These are phyloP conservation scores for Globisporangium polare DNA, from an alignment of 352 stramenopile genomes.

Conservation along the genomic window DNA sequence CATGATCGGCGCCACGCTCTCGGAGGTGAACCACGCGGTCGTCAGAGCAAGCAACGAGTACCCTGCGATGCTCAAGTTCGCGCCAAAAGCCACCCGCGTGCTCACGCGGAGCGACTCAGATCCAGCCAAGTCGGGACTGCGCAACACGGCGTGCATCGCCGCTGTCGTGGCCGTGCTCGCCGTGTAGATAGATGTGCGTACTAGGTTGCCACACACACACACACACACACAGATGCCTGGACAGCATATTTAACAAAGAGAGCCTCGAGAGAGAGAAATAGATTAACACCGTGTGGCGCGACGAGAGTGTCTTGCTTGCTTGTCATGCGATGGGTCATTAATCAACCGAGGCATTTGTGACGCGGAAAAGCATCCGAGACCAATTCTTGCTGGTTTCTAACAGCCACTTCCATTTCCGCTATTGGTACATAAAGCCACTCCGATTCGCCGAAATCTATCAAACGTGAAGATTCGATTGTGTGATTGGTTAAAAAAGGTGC, in stretches of 20 bases:
- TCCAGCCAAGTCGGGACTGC: slow-evolving; percentile 17
- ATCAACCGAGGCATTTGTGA: not conserved
- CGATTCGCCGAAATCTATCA: not conserved
- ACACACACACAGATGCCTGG: slow-evolving; percentile 6
- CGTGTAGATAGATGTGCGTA: slow-evolving; percentile 12
- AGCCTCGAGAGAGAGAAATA: not conserved
- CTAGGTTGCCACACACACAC: not conserved
- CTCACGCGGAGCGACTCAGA: slow-evolving; percentile 12
- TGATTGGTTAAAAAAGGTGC: slow-evolving; percentile 10
- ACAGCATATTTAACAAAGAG: slow-evolving; percentile 21
- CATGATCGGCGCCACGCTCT: slow-evolving; percentile 36
- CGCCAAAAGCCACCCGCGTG: slow-evolving; percentile 1
- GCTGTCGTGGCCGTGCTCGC: slow-evolving; percentile 36
- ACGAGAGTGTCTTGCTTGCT: too few relatives aligned
- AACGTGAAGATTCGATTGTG: not conserved
- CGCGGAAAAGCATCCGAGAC: not conserved
- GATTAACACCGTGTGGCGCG: not conserved
- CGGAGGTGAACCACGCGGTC: slow-evolving; percentile 26
- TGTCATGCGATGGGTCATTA: too few relatives aligned
- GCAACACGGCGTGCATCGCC: slow-evolving; percentile 40
- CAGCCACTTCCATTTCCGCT: not conserved
- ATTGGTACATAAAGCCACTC: slow-evolving; percentile 3
- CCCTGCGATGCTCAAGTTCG: slow-evolving; percentile 30
- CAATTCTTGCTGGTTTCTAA: not conserved
- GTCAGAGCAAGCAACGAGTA: slow-evolving; percentile 17